Conservation (phyloP, 2,329 filamentous ascomycete species). For the Colletotrichum liaoningense region DNA sequence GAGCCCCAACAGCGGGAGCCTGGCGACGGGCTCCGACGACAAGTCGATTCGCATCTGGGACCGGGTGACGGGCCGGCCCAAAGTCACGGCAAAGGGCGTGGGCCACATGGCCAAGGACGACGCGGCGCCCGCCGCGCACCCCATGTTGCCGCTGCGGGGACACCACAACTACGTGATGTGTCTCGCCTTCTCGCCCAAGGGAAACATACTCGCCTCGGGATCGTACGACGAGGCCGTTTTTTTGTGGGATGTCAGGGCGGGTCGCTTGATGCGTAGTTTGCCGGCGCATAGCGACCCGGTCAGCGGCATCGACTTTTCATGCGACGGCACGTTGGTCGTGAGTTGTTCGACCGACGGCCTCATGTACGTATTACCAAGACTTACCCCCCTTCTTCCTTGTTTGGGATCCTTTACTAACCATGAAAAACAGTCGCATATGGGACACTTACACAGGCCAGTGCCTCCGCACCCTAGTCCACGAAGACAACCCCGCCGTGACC, state of each 20-base stretch:
- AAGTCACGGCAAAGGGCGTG: conserved; percentile 54
- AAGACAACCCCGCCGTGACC: conserved; percentile 92
- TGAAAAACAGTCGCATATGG: conserved; percentile 79
- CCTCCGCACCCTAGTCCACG: conserved; percentile 92
- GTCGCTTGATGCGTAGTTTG: conserved; percentile 86
- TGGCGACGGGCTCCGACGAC: conserved; percentile 95
- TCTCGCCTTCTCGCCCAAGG: conserved; percentile 95
- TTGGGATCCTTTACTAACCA: conserved; percentile 20
- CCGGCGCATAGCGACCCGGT: conserved; percentile 97
- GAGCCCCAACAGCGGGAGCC: conserved; percentile 87
- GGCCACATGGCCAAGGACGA: conserved; percentile 36
- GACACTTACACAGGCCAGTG: conserved; percentile 96
- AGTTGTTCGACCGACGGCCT: conserved; percentile 93
- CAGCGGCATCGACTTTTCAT: conserved; percentile 90
- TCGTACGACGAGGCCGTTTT: conserved; percentile 98
- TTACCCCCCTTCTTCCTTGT: not conserved
- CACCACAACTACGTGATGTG: conserved; percentile 98
- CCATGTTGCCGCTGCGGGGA: conserved; percentile 74
- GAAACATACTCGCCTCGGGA: conserved; percentile 94
- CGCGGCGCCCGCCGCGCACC: conserved; percentile 37
- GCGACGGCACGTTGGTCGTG: conserved; percentile 91
- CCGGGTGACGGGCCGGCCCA: conserved; percentile 68
- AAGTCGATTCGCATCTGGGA: conserved; percentile 97
- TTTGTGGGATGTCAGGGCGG: conserved; percentile 93
- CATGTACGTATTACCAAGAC: conserved; percentile 65